Evolutionary conservation across 176 grass and related monocot species (phyloP), one percentile per base, ranked within the genome.

Genomic region (Juncus inflexus): DNA sequence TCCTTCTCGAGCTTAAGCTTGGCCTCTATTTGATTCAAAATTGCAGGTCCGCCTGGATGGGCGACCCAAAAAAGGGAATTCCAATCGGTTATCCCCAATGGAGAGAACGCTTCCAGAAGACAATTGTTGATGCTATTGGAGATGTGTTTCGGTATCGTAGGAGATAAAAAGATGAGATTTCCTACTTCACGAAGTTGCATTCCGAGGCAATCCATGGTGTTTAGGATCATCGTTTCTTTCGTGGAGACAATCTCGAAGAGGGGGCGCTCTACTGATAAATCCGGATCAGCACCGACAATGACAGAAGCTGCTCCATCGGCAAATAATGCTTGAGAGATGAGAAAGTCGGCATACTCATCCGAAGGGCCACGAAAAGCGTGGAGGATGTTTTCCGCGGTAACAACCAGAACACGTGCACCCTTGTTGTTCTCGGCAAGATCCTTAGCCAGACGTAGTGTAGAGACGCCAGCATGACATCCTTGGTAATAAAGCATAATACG

Each of bases 51-150:
- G 19, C 19, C 19, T 28, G 19, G 19, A 1, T 28, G 19, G 19
- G 81, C 69, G 0, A 77, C 64, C 80, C 83, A 90, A 71, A 90
- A 90, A n/a, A 90, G 61, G 59, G 84, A 81, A 35, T 86, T 90
- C 73, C 76, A 90, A 13, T 75, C 9, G 4, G 51, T 60, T 9
- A n/a, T 61, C 19, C 19, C 19, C 19, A 28, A 28, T 28, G 19
- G 19, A 28, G 19, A 28, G 19, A 28, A 28, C 19, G 19, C 19
- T 28, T 28, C 19, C 19, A 1, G 1, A 28, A 28, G 19, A 28
- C 19, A 28, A 28, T 28, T 28, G 19, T 28, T 28, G 19, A 28
- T 28, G 19, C 19, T 28, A 28, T 28, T 28, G 19, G 19, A 28
- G 40, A 88, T 67, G 12, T 69, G 58, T 16, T 19, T 60, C 12